These are phyloP conservation scores for Simplicillium sp. DNA, from an alignment of 2,329 filamentous ascomycete genomes.

Conservation along the genomic window DNA sequence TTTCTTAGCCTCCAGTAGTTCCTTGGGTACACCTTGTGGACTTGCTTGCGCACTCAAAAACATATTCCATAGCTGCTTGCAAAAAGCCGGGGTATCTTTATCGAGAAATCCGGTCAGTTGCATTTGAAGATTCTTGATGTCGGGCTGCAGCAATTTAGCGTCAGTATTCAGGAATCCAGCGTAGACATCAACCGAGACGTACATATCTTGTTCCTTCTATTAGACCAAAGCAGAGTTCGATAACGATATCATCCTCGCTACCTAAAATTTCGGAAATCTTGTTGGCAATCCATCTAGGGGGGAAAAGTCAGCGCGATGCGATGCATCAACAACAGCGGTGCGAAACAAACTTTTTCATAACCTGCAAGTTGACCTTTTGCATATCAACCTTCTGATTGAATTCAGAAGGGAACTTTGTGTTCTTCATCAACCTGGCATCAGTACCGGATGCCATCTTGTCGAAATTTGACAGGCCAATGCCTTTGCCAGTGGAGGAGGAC, in stretches of 20 bases:
- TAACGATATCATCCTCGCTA: conserved; percentile 93
- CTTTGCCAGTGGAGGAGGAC: too few relatives aligned
- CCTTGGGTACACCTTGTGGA: conserved; percentile 85
- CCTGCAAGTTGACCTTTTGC: conserved; percentile 90
- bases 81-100: conserved; percentile 81
- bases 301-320: conserved; percentile 8
- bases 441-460: conserved; percentile 66
- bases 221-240: conserved; percentile 66
- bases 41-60: conserved; percentile 83
- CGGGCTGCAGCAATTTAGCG: conserved; percentile 51
- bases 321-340: conserved; percentile 1
- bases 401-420: conserved; percentile 87
- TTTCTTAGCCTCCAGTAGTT: conserved; percentile 93
- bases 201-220: conserved; percentile 71
- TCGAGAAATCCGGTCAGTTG: conserved; percentile 92
- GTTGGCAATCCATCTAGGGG: conserved; percentile 77
- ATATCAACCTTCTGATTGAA: conserved; percentile 96
- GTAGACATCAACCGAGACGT: conserved; percentile 23
- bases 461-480: background rate
- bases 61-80: conserved; percentile 87
- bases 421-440: conserved; percentile 80
- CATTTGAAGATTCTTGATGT: conserved; percentile 92
- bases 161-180: conserved; percentile 14
- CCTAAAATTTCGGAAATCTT: conserved; percentile 81
- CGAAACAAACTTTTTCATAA: conserved; percentile 82